Evolutionary conservation across 768 basidiomycete species (phyloP).

Genomic region (Rhodotorula taiwanensis): DNA sequence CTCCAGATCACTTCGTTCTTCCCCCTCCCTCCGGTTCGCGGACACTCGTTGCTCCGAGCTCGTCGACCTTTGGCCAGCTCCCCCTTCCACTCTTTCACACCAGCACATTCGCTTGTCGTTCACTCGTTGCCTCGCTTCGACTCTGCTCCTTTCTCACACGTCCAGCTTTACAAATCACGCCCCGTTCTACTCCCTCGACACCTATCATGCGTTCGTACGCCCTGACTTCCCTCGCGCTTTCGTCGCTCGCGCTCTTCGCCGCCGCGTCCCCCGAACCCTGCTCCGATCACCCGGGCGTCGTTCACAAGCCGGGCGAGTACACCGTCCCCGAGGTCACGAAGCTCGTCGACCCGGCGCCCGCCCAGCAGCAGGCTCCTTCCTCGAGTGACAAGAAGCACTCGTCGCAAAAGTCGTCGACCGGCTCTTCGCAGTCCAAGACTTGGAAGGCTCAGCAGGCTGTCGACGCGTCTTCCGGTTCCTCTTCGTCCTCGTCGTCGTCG

Average conservation of each 20-base stretch:
- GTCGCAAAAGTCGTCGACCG: not conserved
- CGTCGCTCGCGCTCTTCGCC: slow-evolving; percentile 20
- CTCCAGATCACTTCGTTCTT: no score
- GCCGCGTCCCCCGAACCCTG: slow-evolving; percentile 25
- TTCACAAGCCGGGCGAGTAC: slow-evolving; percentile 8
- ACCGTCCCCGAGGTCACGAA: slow-evolving; percentile 10
- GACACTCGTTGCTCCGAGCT: no score
- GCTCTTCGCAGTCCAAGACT: not conserved
- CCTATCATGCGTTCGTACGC: slow-evolving; percentile 19
- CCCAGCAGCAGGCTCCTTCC: not conserved
- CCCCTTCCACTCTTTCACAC: no score
- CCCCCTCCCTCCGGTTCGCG: no score
- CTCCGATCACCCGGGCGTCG: slow-evolving; percentile 27
- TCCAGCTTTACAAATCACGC: no score
- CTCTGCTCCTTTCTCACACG: no score
- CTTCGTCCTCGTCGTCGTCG: not conserved
- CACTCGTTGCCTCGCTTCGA: no score
- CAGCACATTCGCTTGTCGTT: no score
- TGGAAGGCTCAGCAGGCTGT: not conserved
- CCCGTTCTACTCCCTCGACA: no score
- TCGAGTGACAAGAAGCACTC: not conserved
- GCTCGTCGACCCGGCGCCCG: slow-evolving; percentile 5
- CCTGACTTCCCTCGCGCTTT: slow-evolving; percentile 14
- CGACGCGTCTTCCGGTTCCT: not conserved
- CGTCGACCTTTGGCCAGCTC: no score